These are phyloP conservation scores for Nothopassalora personata DNA, from an alignment of 2,329 filamentous ascomycete genomes.

Conservation along the genomic window DNA sequence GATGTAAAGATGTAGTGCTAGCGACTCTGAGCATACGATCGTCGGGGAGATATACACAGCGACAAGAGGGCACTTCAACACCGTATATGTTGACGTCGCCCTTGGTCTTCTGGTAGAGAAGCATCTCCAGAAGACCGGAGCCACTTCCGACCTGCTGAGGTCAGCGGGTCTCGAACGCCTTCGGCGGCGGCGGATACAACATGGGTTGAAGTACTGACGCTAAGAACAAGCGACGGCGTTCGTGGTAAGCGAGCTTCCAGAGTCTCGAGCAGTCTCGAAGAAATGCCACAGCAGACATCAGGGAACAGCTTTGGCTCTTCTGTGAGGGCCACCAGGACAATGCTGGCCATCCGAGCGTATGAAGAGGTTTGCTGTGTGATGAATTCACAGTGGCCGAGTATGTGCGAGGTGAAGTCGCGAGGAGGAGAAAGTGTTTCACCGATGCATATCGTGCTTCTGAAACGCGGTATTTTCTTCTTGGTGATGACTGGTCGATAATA, in stretches of 20 bases:
- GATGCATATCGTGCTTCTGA: not conserved
- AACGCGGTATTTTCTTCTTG: not conserved
- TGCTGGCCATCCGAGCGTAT: not conserved
- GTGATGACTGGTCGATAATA: not conserved
- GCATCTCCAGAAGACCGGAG: conserved; percentile 46
- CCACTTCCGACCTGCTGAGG: conserved; percentile 43
- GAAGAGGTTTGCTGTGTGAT: conserved; percentile 1
- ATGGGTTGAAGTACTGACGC: not conserved
- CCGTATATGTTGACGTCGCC: conserved; percentile 36
- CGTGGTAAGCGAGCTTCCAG: conserved; percentile 16
- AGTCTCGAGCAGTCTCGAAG: conserved; percentile 18
- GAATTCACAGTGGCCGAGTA: conserved; percentile 11
- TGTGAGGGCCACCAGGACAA: conserved; percentile 6
- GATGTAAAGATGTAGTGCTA: conserved; percentile 42
- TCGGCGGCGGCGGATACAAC: not conserved
- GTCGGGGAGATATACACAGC: conserved; percentile 43
- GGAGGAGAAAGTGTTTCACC: not conserved
- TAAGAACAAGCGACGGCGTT: conserved; percentile 4
- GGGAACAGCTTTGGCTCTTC: conserved; percentile 20
- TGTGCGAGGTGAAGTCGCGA: conserved; percentile 1
- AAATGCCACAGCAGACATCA: conserved; percentile 25
- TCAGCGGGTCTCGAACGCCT: not conserved
- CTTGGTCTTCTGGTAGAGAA: conserved; percentile 34
- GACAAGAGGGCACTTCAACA: conserved; percentile 44
- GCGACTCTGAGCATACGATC: conserved; percentile 40